Percentiles rank a stretch among this genome's conserved stretches.
phyloP scores from a whole-genome alignment of 768 basidiomycete genomes.

The Psilocybe subaeruginosa region DNA sequence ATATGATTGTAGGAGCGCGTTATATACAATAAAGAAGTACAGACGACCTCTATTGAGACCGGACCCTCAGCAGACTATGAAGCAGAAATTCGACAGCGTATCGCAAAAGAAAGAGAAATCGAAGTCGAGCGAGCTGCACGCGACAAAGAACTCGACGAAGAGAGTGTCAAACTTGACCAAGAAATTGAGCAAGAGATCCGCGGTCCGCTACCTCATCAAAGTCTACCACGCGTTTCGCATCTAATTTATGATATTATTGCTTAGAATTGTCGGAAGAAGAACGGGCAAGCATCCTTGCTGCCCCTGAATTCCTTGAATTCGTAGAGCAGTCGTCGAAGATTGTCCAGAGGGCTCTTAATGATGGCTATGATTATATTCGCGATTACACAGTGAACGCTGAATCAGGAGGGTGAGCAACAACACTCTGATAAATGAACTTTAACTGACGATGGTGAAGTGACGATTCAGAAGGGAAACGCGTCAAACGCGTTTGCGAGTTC shows the following conservation, averaged over 20 bases:
- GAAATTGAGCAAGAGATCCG: constrained; percentile 88
- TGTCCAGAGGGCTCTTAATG: constrained; percentile 91
- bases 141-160: constrained; percentile 82
- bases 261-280: constrained; percentile 89
- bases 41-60: constrained; percentile 69
- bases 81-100: constrained; percentile 74
- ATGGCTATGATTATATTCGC: constrained; percentile 94
- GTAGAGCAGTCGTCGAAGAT: constrained; percentile 95
- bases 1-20: constrained; percentile 62
- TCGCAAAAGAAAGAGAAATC: constrained; percentile 68
- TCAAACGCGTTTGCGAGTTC: constrained; percentile 4
- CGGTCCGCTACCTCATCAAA: constrained; percentile 42
- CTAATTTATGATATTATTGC: not conserved
- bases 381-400: constrained; percentile 95
- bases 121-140: constrained; percentile 59
- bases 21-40: constrained; percentile 84
- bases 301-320: constrained; percentile 92
- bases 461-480: constrained; percentile 74
- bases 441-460: constrained; percentile 51
- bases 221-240: not conserved
- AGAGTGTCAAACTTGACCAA: constrained; percentile 80
- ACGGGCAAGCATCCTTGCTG: constrained; percentile 76
- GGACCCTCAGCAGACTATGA: constrained; percentile 57
- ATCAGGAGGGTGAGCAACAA: constrained; percentile 66
- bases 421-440: not conserved